A percentile compares a stretch with the other conserved stretches of the same genome.
Evolutionary conservation across 164 flowering plant genomes (phyloP).

Genomic region (Hamamelis virginiana): DNA sequence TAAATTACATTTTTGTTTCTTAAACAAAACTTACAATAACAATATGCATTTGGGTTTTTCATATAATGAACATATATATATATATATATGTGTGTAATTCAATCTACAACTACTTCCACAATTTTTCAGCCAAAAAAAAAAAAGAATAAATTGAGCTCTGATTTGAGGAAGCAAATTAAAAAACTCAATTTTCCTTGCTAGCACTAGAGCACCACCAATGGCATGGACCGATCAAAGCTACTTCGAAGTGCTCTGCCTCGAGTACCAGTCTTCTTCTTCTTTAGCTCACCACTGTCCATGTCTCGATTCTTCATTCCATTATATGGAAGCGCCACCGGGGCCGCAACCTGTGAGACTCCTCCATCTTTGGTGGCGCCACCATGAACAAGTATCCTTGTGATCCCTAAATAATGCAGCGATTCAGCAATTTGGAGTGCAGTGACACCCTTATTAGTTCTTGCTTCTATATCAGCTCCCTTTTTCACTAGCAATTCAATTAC

Average conservation of each 20-base stretch:
- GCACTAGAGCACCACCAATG: constrained; percentile 39
- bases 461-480: constrained; percentile 63
- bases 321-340: background rate
- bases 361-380: constrained; percentile 48
- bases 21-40: too few relatives aligned
- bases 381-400: constrained; percentile 41
- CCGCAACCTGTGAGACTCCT: background rate
- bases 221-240: constrained; percentile 36
- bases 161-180: background rate
- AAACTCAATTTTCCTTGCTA: background rate
- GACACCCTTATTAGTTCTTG: constrained; percentile 53
- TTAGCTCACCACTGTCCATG: constrained; percentile 8
- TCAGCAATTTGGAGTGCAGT: constrained; percentile 59
- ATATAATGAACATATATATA: background rate
- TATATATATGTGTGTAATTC: too few relatives aligned
- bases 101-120: background rate
- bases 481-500: constrained; percentile 61
- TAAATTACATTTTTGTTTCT: too few relatives aligned
- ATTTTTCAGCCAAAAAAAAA: background rate
- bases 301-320: constrained; percentile 1
- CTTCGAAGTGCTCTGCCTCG: constrained; percentile 16
- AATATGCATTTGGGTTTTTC: too few relatives aligned
- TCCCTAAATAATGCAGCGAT: constrained; percentile 53
- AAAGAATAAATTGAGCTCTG: background rate
- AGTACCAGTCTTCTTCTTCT: constrained; percentile 25